phyloP scores from a whole-genome alignment of 768 basidiomycete genomes.

The Botryobasidium botryosum region DNA sequence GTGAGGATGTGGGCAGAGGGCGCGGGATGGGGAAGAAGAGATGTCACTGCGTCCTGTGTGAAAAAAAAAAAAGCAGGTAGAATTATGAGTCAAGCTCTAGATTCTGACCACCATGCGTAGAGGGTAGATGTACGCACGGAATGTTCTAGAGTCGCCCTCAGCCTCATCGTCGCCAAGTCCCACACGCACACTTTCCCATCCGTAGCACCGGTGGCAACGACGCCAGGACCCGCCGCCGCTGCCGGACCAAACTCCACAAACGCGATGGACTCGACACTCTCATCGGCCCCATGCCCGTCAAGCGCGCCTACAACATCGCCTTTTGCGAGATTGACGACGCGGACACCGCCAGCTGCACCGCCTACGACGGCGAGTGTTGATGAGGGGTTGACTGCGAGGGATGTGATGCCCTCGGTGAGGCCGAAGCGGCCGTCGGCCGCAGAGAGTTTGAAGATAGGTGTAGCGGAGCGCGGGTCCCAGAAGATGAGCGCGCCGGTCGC shows the following conservation, averaged over 20 bases:
- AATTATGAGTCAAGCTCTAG: too few relatives aligned
- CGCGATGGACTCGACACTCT: slow-evolving; percentile 73
- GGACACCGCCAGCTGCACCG: slow-evolving; percentile 67
- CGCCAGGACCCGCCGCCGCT: slow-evolving; percentile 30
- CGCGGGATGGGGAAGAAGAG: slow-evolving; percentile 51
- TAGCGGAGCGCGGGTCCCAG: slow-evolving; percentile 74
- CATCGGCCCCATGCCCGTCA: slow-evolving; percentile 68
- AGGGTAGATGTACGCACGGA: slow-evolving; percentile 49
- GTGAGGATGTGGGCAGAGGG: slow-evolving; percentile 65
- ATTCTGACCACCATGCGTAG: too few relatives aligned
- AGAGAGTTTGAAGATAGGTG: slow-evolving; percentile 68
- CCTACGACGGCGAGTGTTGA: slow-evolving; percentile 88
- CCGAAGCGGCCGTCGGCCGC: slow-evolving; percentile 55
- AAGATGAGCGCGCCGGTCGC: slow-evolving; percentile 65
- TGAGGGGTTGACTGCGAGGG: slow-evolving; percentile 66
- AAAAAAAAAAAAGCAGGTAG: slow-evolving; percentile 4
- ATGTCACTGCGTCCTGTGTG: slow-evolving; percentile 82
- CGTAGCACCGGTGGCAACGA: slow-evolving; percentile 74
- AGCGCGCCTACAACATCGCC: slow-evolving; percentile 67
- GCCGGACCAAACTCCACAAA: slow-evolving; percentile 64
- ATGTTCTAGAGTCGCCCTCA: slow-evolving; percentile 70
- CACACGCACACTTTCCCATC: slow-evolving; percentile 91
- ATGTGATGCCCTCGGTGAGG: slow-evolving; percentile 63
- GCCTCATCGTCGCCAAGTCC: slow-evolving; percentile 77
- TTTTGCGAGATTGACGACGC: slow-evolving; percentile 72